Conservation (phyloP, 1,284 basidiomycete species). For the Austropuccinia psidii region DNA sequence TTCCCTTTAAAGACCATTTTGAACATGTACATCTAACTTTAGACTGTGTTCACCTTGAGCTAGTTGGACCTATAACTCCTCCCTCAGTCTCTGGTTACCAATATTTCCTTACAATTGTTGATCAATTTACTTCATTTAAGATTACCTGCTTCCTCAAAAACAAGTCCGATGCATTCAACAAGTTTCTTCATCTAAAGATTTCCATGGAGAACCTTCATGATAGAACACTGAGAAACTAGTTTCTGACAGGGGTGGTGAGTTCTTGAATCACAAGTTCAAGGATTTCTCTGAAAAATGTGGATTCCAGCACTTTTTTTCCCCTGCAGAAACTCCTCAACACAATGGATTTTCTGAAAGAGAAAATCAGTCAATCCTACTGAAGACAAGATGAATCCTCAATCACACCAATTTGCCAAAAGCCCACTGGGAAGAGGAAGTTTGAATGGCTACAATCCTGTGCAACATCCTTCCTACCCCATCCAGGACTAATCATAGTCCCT, state of each 20-base stretch:
- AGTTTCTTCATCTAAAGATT: no score
- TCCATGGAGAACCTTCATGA: no score
- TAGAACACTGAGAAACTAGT: not conserved
- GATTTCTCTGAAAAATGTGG: conserved; percentile 43
- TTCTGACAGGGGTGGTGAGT: conserved; percentile 47
- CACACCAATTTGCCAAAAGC: conserved; percentile 42
- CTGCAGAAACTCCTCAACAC: conserved; percentile 48
- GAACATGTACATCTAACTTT: not conserved
- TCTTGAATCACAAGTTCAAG: conserved; percentile 41
- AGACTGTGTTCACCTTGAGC: not conserved
- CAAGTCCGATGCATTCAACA: not conserved
- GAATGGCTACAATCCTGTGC: conserved; percentile 45
- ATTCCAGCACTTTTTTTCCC: conserved; percentile 45
- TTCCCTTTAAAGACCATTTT: not conserved
- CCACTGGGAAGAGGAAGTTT: conserved; percentile 48
- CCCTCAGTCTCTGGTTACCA: not conserved
- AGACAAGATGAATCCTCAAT: conserved; percentile 43
- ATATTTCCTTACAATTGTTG: not conserved
- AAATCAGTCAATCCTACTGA: conserved; percentile 44
- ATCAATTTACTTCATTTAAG: conserved; percentile 3
- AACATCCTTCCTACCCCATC: conserved; percentile 44
- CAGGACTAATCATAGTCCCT: not conserved
- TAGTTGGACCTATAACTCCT: not conserved
- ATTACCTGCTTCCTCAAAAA: not conserved
- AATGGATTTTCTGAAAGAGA: conserved; percentile 46